These are phyloP conservation scores for Daldinia eschscholtzii DNA, from an alignment of 2,329 filamentous ascomycete genomes.

Conservation along the genomic window DNA sequence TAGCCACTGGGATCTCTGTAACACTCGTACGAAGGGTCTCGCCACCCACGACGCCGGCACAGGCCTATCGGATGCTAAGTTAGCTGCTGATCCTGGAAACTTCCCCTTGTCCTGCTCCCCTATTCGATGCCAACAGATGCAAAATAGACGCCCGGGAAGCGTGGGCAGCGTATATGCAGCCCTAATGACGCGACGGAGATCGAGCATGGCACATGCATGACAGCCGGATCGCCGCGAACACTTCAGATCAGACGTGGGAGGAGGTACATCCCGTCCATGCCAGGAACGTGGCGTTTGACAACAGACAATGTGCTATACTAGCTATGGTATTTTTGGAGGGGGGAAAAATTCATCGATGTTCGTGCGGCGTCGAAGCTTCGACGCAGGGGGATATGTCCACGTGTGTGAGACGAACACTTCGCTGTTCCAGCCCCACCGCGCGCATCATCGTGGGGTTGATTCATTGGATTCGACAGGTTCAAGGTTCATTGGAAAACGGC, in stretches of 20 bases:
- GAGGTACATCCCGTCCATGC: slow-evolving; percentile 34
- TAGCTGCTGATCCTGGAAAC: slow-evolving; percentile 50
- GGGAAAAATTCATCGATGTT: slow-evolving; percentile 11
- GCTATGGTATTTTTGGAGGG: background rate
- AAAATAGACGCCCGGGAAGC: slow-evolving; percentile 42
- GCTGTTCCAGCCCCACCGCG: slow-evolving; percentile 49
- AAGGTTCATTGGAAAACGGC: slow-evolving; percentile 22
- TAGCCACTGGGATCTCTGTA: slow-evolving; percentile 81
- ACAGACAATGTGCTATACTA: slow-evolving; percentile 23
- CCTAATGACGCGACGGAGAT: slow-evolving; percentile 49
- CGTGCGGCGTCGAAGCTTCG: slow-evolving; percentile 48
- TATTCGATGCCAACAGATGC: slow-evolving; percentile 45
- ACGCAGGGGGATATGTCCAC: slow-evolving; percentile 54
- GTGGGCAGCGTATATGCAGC: slow-evolving; percentile 52
- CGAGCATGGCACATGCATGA: slow-evolving; percentile 51
- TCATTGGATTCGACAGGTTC: slow-evolving; percentile 31
- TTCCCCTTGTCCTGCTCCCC: slow-evolving; percentile 24
- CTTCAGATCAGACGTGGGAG: slow-evolving; percentile 41
- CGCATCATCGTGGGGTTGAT: slow-evolving; percentile 50
- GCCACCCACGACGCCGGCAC: slow-evolving; percentile 94
- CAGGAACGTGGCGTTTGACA: slow-evolving; percentile 49
- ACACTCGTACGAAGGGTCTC: slow-evolving; percentile 88
- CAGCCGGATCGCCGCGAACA: slow-evolving; percentile 49
- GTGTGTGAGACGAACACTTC: slow-evolving; percentile 54
- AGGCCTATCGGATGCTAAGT: slow-evolving; percentile 73